Evolutionary conservation across 495 filamentous ascomycete species (phyloP).

Genomic region (Astrothelium macrocarpum): DNA sequence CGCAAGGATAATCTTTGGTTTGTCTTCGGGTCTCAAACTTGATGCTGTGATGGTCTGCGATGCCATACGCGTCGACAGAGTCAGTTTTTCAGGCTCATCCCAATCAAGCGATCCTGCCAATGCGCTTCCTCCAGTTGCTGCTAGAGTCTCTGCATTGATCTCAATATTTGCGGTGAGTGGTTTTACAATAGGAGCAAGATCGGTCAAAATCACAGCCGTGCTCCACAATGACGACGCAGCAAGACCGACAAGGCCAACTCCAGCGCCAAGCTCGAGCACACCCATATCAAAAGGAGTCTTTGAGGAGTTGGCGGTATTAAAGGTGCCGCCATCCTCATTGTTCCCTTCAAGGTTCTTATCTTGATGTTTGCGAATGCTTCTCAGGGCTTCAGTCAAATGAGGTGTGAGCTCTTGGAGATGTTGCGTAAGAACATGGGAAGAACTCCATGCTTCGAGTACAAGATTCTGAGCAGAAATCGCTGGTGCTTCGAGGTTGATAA

Average conservation of each 20-base stretch:
- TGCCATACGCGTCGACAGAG: background rate
- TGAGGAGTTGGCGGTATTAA: background rate
- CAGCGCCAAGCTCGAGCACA: constrained; percentile 21
- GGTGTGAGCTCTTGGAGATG: background rate
- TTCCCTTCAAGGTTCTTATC: background rate
- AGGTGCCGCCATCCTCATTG: background rate
- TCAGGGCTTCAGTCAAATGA: background rate
- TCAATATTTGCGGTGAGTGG: constrained; percentile 14
- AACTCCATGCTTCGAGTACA: constrained; percentile 3
- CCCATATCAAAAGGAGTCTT: background rate
- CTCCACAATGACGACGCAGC: constrained; percentile 15
- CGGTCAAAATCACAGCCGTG: constrained; percentile 9
- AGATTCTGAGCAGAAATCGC: background rate
- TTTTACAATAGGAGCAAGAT: constrained; percentile 13
- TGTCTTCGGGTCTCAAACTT: background rate
- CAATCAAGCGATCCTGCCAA: constrained; percentile 17
- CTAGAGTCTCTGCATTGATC: constrained; percentile 10
- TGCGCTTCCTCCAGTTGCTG: constrained; percentile 7
- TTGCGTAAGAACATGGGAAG: background rate
- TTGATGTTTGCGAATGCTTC: background rate
- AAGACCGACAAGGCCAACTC: constrained; percentile 19
- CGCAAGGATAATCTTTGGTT: constrained; percentile 12
- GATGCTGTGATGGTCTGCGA: background rate
- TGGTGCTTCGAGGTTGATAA: background rate
- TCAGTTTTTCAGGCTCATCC: constrained; percentile 8